Evolutionary conservation across 768 basidiomycete species (phyloP), one percentile per base, ranked within the genome.

Genomic region (Pisolithus albus): DNA sequence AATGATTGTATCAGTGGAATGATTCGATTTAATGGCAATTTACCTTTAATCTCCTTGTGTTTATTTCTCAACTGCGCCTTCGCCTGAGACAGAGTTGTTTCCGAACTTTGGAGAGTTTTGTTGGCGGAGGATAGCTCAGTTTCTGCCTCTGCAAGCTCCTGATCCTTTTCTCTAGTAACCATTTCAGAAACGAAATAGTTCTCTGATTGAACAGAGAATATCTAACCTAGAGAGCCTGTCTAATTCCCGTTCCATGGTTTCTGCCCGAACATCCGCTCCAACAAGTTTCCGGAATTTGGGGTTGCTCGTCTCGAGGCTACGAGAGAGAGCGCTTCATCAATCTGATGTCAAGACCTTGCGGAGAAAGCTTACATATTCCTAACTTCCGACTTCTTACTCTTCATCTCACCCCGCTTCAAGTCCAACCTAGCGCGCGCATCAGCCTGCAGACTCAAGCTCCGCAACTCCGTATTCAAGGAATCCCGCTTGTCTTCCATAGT

Each of bases 391-490:
- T 72, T 70, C 69, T 88, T 89, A 50, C 69, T 75, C 63, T 75
- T 80, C 41, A 83, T 64, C 56, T 93, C 89, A 1, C 72, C 72
- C 53, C 83, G 74, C 61, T 90, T 88, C 55, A 95, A 61, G 38
- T 86, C 81, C 48, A 97, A 65, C 59, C 81, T 85, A 2, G 93
- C 91, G 41, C 95, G 74, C 1, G 81, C 73, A 49, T 93, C 88
- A 0, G 89, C 85, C 63, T 97, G 92, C 42, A 80, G 60, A 58
- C 82, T 91, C 58, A 96, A 68, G 1, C 74, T 69, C 30, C 80
- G 75, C 39, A 93, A 74, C 54, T 96, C 94, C 0, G 66, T 57
- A 50, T 84, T 88, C 53, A 95, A 70, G 18, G 65, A 64, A 16
- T 94, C 91, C 47, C 86, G 74, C 44, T 74, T 75, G 34, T 81